phyloP scores from a whole-genome alignment of 371 early-diverging fungal species.

The Blastocladiella emersonii region DNA sequence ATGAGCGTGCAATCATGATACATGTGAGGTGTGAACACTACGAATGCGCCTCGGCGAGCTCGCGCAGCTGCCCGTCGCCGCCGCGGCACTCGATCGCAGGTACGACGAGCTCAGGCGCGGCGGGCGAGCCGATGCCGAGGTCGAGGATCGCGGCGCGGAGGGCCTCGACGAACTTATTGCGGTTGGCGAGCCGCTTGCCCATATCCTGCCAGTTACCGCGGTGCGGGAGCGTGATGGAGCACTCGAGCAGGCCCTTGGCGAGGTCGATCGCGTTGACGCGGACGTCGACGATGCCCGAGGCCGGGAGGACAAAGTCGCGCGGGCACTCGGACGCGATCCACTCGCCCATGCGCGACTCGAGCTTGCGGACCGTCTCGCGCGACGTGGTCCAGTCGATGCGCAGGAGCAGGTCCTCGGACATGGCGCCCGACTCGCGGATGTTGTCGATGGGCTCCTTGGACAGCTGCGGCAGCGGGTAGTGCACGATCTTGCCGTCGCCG shows the following conservation, averaged over 20 bases:
- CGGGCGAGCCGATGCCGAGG: background rate
- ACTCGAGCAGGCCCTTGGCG: conserved; percentile 35
- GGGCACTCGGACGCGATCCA: too few relatives aligned
- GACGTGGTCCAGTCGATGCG: conserved; percentile 52
- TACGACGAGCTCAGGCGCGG: too few relatives aligned
- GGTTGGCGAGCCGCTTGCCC: conserved; percentile 41
- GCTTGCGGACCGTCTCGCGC: background rate
- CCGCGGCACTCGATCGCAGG: too few relatives aligned
- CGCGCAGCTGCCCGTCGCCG: too few relatives aligned
- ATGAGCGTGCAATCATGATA: too few relatives aligned
- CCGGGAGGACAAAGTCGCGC: too few relatives aligned
- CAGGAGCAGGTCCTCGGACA: conserved; percentile 42
- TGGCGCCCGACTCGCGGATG: conserved; percentile 47
- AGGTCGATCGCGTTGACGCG: conserved; percentile 48
- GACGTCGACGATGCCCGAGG: conserved; percentile 29
- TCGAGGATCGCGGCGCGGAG: conserved; percentile 14
- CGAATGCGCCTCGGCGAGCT: too few relatives aligned
- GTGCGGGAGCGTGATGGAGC: conserved; percentile 42
- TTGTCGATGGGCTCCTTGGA: conserved; percentile 58
- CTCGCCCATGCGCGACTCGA: too few relatives aligned
- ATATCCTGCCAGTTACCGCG: conserved; percentile 66
- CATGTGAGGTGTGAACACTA: too few relatives aligned
- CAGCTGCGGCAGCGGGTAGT: conserved; percentile 56
- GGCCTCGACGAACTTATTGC: conserved; percentile 45
- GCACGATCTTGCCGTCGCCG: conserved; percentile 53